Percentiles rank a stretch among this genome's conserved stretches.
Evolutionary conservation across 2,329 filamentous ascomycete genomes (phyloP).

Genomic region (Cladosporium sp.): DNA sequence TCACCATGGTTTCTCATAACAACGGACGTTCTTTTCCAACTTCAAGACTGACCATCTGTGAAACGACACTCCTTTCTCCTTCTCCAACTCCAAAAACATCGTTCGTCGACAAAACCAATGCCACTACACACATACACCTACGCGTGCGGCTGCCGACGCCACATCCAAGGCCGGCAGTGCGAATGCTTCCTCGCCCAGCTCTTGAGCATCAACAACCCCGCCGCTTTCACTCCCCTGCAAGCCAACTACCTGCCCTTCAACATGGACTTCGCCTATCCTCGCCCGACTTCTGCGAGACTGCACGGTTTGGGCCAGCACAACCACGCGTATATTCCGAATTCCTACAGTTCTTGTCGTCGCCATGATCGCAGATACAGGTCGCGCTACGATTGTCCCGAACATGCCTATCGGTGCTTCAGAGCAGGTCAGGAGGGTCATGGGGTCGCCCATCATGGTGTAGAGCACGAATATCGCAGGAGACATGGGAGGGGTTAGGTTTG

Average conservation of each 20-base stretch:
- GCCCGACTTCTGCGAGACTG: slow-evolving; percentile 40
- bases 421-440: neutral
- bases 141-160: slow-evolving; percentile 21
- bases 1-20: too few species aligned
- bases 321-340: neutral
- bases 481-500: too few species aligned
- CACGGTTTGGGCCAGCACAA: neutral
- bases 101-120: slow-evolving; percentile 14
- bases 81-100: neutral
- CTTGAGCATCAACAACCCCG: slow-evolving; percentile 20
- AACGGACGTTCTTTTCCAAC: too few species aligned
- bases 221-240: slow-evolving; percentile 11
- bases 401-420: neutral
- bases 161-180: slow-evolving; percentile 22
- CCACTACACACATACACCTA: slow-evolving; percentile 23
- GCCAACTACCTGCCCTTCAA: slow-evolving; percentile 20
- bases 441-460: too few species aligned
- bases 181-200: slow-evolving; percentile 21
- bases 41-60: too few species aligned
- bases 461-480: neutral
- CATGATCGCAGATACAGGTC: slow-evolving; percentile 9
- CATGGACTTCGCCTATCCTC: neutral
- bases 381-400: slow-evolving; percentile 7
- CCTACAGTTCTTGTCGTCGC: slow-evolving; percentile 8
- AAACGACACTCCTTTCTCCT: too few species aligned